phyloP scores from a whole-genome alignment of 768 basidiomycete species.

The Lactifluus echinatus region DNA sequence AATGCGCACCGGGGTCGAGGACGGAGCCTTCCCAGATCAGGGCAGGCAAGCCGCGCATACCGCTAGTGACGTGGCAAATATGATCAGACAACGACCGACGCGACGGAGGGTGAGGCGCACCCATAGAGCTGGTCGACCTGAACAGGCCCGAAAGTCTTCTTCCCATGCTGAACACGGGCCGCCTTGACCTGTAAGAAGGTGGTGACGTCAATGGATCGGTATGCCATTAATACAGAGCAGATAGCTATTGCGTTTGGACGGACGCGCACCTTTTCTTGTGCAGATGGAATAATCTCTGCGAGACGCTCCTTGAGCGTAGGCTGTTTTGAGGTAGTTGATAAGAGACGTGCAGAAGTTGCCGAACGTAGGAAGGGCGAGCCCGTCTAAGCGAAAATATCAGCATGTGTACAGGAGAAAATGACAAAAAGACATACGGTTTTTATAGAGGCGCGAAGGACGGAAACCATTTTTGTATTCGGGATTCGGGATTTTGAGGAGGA shows the following conservation, averaged over 20 bases:
- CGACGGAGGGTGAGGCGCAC: slow-evolving; percentile 30
- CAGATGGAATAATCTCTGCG: slow-evolving; percentile 85
- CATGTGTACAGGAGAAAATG: slow-evolving; percentile 17
- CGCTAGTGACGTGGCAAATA: slow-evolving; percentile 35
- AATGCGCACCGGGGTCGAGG: slow-evolving; percentile 70
- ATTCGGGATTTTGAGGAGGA: not conserved
- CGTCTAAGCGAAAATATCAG: slow-evolving; percentile 26
- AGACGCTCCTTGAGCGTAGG: slow-evolving; percentile 86
- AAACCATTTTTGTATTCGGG: slow-evolving; percentile 21
- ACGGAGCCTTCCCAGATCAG: slow-evolving; percentile 99
- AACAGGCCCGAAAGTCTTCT: slow-evolving; percentile 89
- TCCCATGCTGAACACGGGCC: slow-evolving; percentile 78
- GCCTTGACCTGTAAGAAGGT: slow-evolving; percentile 55
- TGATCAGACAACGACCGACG: slow-evolving; percentile 6
- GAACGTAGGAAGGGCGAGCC: slow-evolving; percentile 41
- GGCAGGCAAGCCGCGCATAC: slow-evolving; percentile 84
- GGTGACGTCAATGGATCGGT: slow-evolving; percentile 11
- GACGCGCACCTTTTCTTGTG: slow-evolving; percentile 58
- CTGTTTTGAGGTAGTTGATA: slow-evolving; percentile 56
- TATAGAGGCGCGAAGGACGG: slow-evolving; percentile 29
- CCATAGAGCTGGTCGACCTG: slow-evolving; percentile 87
- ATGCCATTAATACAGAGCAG: not conserved
- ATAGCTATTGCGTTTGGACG: not conserved
- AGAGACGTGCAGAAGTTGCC: slow-evolving; percentile 50
- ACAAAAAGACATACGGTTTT: slow-evolving; percentile 27